phyloP scores from a whole-genome alignment of 192 early-diverging fungal genomes.

The Gigaspora rosea region DNA sequence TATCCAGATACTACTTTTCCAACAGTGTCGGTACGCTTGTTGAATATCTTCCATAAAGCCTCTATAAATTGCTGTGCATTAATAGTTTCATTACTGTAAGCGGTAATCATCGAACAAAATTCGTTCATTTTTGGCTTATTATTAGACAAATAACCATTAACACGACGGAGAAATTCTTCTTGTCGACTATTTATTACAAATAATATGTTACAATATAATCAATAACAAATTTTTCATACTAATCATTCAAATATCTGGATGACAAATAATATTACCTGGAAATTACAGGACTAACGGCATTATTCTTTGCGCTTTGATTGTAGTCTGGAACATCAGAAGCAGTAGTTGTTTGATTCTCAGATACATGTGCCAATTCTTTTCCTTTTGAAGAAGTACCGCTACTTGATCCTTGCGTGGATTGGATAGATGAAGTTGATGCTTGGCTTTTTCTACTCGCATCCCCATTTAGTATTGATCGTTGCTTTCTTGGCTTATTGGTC shows the following conservation, averaged over 20 bases:
- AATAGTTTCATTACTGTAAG: conserved; percentile 48
- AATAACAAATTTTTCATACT: neutral
- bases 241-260: neutral
- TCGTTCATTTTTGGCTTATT: conserved; percentile 42
- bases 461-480: neutral
- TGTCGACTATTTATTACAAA: conserved; percentile 39
- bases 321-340: neutral
- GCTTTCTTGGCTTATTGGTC: neutral
- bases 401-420: neutral
- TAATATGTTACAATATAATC: neutral
- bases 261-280: neutral
- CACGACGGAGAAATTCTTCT: conserved; percentile 41
- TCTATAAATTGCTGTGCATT: conserved; percentile 47
- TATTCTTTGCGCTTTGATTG: no score
- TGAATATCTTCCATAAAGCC: conserved; percentile 41
- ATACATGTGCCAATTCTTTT: neutral
- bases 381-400: neutral
- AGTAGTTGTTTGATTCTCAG: neutral
- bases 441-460: no score
- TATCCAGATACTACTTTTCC: conserved; percentile 55
- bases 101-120: conserved; percentile 53
- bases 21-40: conserved; percentile 41
- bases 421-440: neutral
- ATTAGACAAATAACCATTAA: conserved; percentile 39
- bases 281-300: neutral